A percentile compares a stretch with the other conserved stretches of the same genome.
These are phyloP conservation scores for Inonotus obliquus DNA, from an alignment of 1,284 basidiomycete genomes.

Conservation along the genomic window DNA sequence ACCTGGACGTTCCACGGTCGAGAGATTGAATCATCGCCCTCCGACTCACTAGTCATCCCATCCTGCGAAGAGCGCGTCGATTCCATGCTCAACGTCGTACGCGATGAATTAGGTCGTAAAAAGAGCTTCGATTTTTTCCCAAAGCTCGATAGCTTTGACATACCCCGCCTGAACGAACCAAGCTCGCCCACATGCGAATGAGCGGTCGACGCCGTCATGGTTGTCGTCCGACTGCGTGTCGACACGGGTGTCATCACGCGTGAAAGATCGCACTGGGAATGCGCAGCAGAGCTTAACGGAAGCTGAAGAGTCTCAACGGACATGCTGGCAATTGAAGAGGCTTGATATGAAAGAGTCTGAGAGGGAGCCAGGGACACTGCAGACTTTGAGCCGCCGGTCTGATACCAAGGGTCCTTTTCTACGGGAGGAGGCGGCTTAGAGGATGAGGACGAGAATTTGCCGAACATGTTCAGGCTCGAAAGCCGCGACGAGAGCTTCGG, in stretches of 20 bases:
- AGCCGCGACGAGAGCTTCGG: conserved; percentile 46
- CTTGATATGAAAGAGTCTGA: conserved; percentile 35
- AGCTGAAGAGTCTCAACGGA: conserved; percentile 16
- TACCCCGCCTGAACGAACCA: conserved; percentile 18
- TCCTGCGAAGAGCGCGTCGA: conserved; percentile 7
- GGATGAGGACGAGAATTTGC: conserved; percentile 31
- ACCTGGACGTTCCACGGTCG: conserved; percentile 74
- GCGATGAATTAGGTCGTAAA: conserved; percentile 15
- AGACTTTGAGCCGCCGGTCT: conserved; percentile 17
- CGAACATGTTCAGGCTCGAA: conserved; percentile 55
- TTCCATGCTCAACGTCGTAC: conserved; percentile 7
- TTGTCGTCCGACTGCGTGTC: conserved; percentile 8
- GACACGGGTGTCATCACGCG: conserved; percentile 13
- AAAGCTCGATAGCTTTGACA: conserved; percentile 20
- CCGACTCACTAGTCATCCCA: conserved; percentile 2
- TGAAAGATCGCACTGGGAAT: conserved; percentile 13
- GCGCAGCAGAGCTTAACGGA: conserved; percentile 7
- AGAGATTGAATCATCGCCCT: conserved; percentile 62
- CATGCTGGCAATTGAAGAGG: conserved; percentile 29
- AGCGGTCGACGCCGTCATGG: neutral
- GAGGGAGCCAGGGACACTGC: conserved; percentile 21
- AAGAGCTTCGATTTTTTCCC: conserved; percentile 16
- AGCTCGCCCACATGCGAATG: conserved; percentile 3
- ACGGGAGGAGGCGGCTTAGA: conserved; percentile 41
- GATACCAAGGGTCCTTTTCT: conserved; percentile 59